Conservation (phyloP, 345 rosid species). For the Anacardium occidentale region DNA sequence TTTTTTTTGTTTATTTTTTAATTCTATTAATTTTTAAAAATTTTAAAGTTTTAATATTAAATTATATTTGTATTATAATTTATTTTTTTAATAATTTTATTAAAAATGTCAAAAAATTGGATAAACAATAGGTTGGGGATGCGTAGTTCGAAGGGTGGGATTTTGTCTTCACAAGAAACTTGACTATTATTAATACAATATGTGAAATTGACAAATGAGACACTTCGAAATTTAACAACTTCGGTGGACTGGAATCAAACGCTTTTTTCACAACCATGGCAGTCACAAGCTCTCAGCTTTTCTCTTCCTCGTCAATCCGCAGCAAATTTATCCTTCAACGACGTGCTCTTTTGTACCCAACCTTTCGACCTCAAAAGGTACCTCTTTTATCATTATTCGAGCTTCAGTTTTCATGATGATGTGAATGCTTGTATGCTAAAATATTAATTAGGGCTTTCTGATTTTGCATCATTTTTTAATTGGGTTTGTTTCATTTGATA, state of each 20-base stretch:
- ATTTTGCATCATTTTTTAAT: neutral
- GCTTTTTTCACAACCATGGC: constrained; percentile 13
- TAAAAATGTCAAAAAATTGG: no score
- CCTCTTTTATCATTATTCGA: neutral
- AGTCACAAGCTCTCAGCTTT: constrained; percentile 53
- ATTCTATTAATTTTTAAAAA: no score
- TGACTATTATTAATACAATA: no score
- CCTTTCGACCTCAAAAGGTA: constrained; percentile 49
- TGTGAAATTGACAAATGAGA: no score
- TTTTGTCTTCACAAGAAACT: no score
- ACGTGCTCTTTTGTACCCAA: constrained; percentile 31
- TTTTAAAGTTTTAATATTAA: no score
- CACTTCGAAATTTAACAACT: neutral
- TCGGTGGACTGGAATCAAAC: neutral
- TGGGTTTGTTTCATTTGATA: neutral
- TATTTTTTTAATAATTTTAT: no score
- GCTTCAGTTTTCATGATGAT: neutral
- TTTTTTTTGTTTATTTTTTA: no score
- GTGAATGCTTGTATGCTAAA: neutral
- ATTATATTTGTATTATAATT: no score
- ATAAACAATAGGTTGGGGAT: no score
- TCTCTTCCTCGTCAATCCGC: constrained; percentile 55
- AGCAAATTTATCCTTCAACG: constrained; percentile 44
- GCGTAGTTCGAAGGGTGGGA: no score
- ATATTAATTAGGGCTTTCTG: neutral